Evolutionary conservation across 495 filamentous ascomycete species (phyloP), one percentile per base, ranked within the genome.

Genomic region (Penicillium soppii): DNA sequence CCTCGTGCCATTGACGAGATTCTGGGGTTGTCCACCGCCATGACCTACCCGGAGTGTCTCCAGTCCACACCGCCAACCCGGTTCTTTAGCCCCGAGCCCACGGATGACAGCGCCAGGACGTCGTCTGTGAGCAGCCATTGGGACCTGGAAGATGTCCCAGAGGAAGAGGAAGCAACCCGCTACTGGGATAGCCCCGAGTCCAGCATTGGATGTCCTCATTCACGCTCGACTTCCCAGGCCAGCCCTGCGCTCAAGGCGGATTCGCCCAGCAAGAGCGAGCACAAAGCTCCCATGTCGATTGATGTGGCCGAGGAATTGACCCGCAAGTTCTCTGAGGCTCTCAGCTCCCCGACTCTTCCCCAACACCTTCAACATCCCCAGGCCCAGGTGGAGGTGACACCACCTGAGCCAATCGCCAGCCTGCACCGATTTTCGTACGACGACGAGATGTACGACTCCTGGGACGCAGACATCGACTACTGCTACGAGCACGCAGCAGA

Each of bases 401-500:
- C 56, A 12, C 53, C 59, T 1, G 20, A 47, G 43, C 39, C 41
- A 5, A 40, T 29, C 20, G 41, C 58, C 26, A 39, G 53, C 33
- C 43, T 59, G 21, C 57, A 62, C n/a, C 58, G 52, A 42, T 64
- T 65, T 32, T 49, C 57, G 12, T 54, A 48, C 37, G 60, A 58
- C 2, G 59, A 63, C 17, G 62, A 61, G 5, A 62, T 79, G 21
- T 81, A 84, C 30, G 80, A 84, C 37, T 86, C 78, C 17, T 97
- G 92, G 92, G 92, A 97, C 59, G 89, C 91, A 36, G 91, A 92
- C 57, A 92, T 97, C 57, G 92, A 96, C 64, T 97, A 88, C 66
- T 94, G 87, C 65, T 97, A 97, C 60, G 89, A 96, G 54, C 83
- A 94, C 66, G 90, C 86, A 39, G 90, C 87, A 7, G 92, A 97